Percentiles rank a stretch among this genome's conserved stretches.
Evolutionary conservation across 257 asterid species (phyloP).

Genomic region (Sherardia arvensis): DNA sequence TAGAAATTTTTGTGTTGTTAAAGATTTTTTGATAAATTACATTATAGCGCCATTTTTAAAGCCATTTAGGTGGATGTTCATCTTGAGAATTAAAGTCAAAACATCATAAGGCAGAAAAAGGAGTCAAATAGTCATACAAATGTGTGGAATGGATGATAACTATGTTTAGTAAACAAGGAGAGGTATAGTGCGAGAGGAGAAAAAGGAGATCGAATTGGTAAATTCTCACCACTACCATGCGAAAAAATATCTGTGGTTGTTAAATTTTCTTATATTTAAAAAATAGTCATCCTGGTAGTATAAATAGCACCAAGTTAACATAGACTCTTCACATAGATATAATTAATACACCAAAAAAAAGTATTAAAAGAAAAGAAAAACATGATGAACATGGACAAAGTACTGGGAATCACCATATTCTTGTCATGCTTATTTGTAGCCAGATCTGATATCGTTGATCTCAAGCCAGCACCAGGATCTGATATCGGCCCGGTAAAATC

Average conservation of each 20-base stretch:
- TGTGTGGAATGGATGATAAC: too few relatives aligned
- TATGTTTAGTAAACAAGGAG: too few relatives aligned
- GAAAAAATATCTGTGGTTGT: neutral
- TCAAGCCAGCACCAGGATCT: conserved; percentile 4
- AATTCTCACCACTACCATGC: neutral
- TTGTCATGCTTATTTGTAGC: conserved; percentile 1
- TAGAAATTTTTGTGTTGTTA: too few relatives aligned
- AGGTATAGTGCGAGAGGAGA: neutral
- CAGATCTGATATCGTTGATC: conserved; percentile 3
- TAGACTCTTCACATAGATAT: neutral
- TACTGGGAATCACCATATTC: neutral
- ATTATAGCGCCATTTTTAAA: too few relatives aligned
- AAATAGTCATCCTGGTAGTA: neutral
- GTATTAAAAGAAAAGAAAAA: neutral
- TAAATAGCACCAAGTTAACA: neutral
- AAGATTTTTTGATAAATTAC: too few relatives aligned
- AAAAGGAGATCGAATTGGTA: neutral
- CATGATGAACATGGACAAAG: conserved; percentile 2
- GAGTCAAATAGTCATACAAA: too few relatives aligned
- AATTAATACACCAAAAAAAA: neutral
- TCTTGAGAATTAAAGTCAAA: too few relatives aligned
- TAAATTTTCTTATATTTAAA: neutral
- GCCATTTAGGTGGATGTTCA: too few relatives aligned
- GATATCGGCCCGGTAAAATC: conserved; percentile 24
- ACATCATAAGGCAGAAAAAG: too few relatives aligned